Conservation (phyloP, 441 rosid species). For the Eruca vesicaria region DNA sequence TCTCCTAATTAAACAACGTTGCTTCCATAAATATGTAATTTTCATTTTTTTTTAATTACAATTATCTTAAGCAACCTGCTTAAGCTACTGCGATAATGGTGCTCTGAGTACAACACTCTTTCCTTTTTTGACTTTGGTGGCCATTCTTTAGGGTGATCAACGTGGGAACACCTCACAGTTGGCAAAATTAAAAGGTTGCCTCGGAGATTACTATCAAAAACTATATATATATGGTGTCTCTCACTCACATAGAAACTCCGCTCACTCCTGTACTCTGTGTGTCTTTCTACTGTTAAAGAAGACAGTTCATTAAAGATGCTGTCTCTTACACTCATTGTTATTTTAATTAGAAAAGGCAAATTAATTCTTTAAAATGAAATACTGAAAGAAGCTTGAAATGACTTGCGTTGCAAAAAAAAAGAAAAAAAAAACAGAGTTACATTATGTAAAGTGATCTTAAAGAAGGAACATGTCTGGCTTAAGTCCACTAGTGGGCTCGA, state of each 20-base stretch:
- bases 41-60: too few species aligned
- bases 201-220: slow-evolving; percentile 59
- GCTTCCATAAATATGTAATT: too few species aligned
- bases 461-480: neutral
- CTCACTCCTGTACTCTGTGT: slow-evolving; percentile 22
- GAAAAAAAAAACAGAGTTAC: neutral
- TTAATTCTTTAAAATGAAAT: neutral
- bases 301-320: neutral
- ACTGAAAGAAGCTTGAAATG: neutral
- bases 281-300: neutral
- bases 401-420: neutral
- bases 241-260: slow-evolving; percentile 63
- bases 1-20: too few species aligned
- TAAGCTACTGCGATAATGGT: too few species aligned
- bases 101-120: neutral
- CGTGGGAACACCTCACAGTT: slow-evolving; percentile 74
- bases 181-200: slow-evolving; percentile 81
- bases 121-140: neutral
- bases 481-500: slow-evolving; percentile 18
- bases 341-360: neutral
- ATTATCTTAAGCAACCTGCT: too few species aligned
- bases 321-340: neutral
- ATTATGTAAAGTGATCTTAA: neutral
- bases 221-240: slow-evolving; percentile 96
- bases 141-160: slow-evolving; percentile 72